Conservation (phyloP, 2,329 filamentous ascomycete species). For the Clonostachys solani region DNA sequence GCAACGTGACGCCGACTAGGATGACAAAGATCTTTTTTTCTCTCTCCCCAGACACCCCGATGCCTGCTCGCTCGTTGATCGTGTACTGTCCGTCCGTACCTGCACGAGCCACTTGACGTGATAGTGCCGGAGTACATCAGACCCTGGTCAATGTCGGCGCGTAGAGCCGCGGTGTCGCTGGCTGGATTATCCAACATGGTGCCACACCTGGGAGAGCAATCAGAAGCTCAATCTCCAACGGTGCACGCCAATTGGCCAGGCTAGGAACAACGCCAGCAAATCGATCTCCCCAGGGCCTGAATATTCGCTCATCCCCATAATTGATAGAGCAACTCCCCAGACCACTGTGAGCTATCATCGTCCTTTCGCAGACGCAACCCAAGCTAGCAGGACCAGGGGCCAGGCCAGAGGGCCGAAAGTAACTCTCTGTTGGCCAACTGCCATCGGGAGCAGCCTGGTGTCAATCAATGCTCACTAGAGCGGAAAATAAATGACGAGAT, state of each 20-base stretch:
- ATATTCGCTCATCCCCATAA: not conserved
- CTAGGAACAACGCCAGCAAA: not conserved
- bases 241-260: slow-evolving; percentile 33
- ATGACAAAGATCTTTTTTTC: no score
- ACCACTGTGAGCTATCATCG: no score
- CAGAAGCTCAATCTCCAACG: slow-evolving; percentile 30
- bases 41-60: no score
- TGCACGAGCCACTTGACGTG: no score
- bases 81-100: no score
- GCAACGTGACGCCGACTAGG: no score
- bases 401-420: no score
- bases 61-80: no score
- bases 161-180: slow-evolving; percentile 46
- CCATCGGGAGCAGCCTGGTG: not conserved
- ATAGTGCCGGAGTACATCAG: not conserved
- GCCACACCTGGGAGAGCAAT: slow-evolving; percentile 38
- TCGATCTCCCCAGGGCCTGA: not conserved
- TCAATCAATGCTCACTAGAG: slow-evolving; percentile 26
- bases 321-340: not conserved
- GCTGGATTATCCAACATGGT: slow-evolving; percentile 33
- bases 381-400: no score
- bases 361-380: no score
- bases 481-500: slow-evolving; percentile 2
- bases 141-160: slow-evolving; percentile 43
- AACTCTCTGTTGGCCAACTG: no score